A percentile compares a stretch with the other conserved stretches of the same genome.
Evolutionary conservation across 257 asterid species (phyloP).

Genomic region (Ilex asprella): DNA sequence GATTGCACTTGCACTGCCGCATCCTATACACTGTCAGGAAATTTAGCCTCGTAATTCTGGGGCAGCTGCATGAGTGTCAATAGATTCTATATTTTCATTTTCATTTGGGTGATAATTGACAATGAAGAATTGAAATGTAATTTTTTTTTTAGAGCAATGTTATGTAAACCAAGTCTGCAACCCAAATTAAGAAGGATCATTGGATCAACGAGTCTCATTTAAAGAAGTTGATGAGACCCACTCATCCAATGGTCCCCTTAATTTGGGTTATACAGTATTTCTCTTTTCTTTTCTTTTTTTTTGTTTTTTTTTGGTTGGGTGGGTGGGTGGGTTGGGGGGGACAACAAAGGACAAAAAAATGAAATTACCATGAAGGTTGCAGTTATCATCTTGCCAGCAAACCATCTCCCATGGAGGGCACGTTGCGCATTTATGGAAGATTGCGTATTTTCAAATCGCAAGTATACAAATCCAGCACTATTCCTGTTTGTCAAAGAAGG

Average conservation of each 20-base stretch:
- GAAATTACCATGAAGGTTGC: conserved; percentile 55
- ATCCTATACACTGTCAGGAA: conserved; percentile 37
- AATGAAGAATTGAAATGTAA: not conserved
- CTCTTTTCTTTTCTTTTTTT: too few species aligned
- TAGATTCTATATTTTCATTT: not conserved
- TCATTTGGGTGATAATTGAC: not conserved
- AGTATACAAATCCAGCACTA: conserved; percentile 56
- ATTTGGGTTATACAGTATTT: too few species aligned
- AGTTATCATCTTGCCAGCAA: conserved; percentile 74
- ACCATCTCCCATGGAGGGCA: conserved; percentile 77
- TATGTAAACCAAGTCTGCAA: too few species aligned
- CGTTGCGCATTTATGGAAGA: conserved; percentile 55
- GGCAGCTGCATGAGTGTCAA: conserved; percentile 28
- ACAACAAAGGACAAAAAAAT: not conserved
- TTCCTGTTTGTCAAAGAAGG: conserved; percentile 30
- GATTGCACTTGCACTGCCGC: not conserved
- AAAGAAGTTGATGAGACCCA: too few species aligned
- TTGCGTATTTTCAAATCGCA: conserved; percentile 48
- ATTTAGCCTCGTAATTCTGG: conserved; percentile 40
- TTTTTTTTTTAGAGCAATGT: too few species aligned
- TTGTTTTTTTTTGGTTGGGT: too few species aligned
- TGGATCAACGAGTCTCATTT: not conserved
- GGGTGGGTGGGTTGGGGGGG: not conserved
- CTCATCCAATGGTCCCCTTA: too few species aligned
- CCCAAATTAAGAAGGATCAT: too few species aligned